phyloP scores from a whole-genome alignment of 768 basidiomycete genomes.

The Kwoniella sp. region DNA sequence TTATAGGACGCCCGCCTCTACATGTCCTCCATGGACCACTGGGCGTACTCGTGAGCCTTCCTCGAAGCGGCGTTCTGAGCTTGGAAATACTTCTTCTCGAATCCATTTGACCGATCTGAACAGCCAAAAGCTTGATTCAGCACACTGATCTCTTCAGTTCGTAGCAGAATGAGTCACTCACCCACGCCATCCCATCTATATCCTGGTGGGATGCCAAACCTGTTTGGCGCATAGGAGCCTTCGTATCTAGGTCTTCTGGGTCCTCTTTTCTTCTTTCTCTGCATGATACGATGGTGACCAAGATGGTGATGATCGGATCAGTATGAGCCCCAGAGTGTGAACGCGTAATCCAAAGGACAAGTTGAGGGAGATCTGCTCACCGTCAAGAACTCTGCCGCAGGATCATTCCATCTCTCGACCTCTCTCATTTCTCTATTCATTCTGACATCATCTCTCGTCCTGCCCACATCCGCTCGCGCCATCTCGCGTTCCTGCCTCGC shows the following conservation, averaged over 20 bases:
- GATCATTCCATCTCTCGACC: slow-evolving; percentile 91
- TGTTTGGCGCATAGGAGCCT: slow-evolving; percentile 89
- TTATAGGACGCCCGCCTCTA: slow-evolving; percentile 50
- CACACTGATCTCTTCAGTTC: neutral
- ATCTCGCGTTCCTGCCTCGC: slow-evolving; percentile 70
- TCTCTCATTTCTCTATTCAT: slow-evolving; percentile 82
- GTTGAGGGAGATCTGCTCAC: slow-evolving; percentile 59
- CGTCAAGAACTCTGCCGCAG: slow-evolving; percentile 90
- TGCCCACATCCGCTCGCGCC: slow-evolving; percentile 68
- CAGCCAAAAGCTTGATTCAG: neutral
- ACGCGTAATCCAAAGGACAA: slow-evolving; percentile 1
- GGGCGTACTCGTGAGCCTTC: slow-evolving; percentile 70
- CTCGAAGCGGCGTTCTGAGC: slow-evolving; percentile 74
- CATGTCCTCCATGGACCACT: slow-evolving; percentile 94
- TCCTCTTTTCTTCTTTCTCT: slow-evolving; percentile 65
- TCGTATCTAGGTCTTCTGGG: slow-evolving; percentile 80
- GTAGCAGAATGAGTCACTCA: slow-evolving; percentile 52
- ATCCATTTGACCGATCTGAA: slow-evolving; percentile 86
- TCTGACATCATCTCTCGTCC: slow-evolving; percentile 77
- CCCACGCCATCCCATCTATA: slow-evolving; percentile 99
- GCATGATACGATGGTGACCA: slow-evolving; percentile 61
- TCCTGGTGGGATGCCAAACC: slow-evolving; percentile 92
- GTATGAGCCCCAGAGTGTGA: neutral
- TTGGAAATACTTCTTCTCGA: slow-evolving; percentile 91
- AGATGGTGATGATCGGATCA: neutral